Base-by-base conservation (phyloP, 495 filamentous ascomycete genomes). In the Articulospora tetracladia region DNA sequence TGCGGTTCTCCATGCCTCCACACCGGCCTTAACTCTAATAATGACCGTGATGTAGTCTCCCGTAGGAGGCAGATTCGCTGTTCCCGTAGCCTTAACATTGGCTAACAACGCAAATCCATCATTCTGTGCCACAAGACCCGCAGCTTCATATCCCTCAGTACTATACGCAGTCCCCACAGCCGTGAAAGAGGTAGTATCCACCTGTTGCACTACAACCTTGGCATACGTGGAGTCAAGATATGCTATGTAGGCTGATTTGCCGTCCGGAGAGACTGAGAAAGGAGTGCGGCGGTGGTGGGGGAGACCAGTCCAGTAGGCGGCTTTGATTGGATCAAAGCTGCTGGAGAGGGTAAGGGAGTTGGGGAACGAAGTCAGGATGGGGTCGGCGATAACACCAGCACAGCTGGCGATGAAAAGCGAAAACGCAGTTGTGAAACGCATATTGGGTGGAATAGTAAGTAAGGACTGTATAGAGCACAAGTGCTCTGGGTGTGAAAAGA, bases 71-170 rank as follows among this genome's bases (percentile, higher is more conserved):
- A 75, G 73, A 53, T 81, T 72, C 15, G 73, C 61, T 12, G 76
- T 78, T 24, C 75, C 75, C 11, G 76, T 73, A 1, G 76, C 74
- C 61, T 72, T 69, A 57, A 78, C 73, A 68, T 78, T 82, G 55
- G 77, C 77, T 53, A 84, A 64, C 6, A 83, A 65, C 13, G 81
- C 79, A 66, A 84, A 84, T 13, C 79, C 81, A 62, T 84, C 79
- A 57, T 80, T 73, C 57, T 81, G 79, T 46, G 80, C 80, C 19
- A 83, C 76, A 15, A 83, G 72, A 47, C 80, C 80, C 26, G 77
- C 77, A n/a, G 77, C 80, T 71, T 82, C 77, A 46, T 78, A 76
- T 28, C 72, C 78, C 27, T 69, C 28, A 30, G 81, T 70, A 17
- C 76, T 75, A 0, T 79, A 69, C 0, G 73, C 60, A 44, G 68